Conservation (phyloP, 2,329 filamentous ascomycete genomes). For the Ophiobolus disseminans region DNA sequence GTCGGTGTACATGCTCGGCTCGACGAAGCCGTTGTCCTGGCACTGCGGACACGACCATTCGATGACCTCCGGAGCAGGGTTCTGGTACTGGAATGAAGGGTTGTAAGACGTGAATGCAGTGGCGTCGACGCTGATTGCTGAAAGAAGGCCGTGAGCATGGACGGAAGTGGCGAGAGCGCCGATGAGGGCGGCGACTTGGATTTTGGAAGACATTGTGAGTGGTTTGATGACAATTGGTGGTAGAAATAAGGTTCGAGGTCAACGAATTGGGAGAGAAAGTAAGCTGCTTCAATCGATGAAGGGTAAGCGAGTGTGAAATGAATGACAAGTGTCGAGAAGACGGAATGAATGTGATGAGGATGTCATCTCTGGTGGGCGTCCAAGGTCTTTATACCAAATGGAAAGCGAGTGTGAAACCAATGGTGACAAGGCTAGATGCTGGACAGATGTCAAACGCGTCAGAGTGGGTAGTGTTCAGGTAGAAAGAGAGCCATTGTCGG, state of each 20-base stretch:
- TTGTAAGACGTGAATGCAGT: slow-evolving; percentile 54
- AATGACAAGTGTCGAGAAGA: slow-evolving; percentile 31
- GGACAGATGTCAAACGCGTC: slow-evolving; percentile 16
- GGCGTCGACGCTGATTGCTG: slow-evolving; percentile 55
- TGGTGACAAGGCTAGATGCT: background rate
- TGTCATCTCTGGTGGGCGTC: slow-evolving; percentile 2
- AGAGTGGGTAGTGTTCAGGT: slow-evolving; percentile 6
- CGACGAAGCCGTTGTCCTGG: slow-evolving; percentile 61
- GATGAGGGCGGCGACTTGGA: slow-evolving; percentile 39
- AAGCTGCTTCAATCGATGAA: slow-evolving; percentile 30
- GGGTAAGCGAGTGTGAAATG: slow-evolving; percentile 24
- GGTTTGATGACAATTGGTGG: slow-evolving; percentile 12
- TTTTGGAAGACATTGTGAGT: slow-evolving; percentile 38
- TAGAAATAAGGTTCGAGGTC: slow-evolving; percentile 32
- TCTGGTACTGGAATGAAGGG: slow-evolving; percentile 49
- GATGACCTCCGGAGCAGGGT: slow-evolving; percentile 49
- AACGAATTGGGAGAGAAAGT: slow-evolving; percentile 35
- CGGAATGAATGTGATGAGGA: slow-evolving; percentile 28
- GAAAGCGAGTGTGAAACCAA: slow-evolving; percentile 9
- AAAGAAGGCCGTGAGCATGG: slow-evolving; percentile 55
- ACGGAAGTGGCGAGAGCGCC: slow-evolving; percentile 48
- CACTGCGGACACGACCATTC: slow-evolving; percentile 63
- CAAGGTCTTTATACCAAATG: slow-evolving; percentile 22
- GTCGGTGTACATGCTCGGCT: slow-evolving; percentile 54
- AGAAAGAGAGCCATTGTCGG: slow-evolving; percentile 15